Conservation (phyloP, 1,284 basidiomycete genomes). For the Moniliella sp. region DNA sequence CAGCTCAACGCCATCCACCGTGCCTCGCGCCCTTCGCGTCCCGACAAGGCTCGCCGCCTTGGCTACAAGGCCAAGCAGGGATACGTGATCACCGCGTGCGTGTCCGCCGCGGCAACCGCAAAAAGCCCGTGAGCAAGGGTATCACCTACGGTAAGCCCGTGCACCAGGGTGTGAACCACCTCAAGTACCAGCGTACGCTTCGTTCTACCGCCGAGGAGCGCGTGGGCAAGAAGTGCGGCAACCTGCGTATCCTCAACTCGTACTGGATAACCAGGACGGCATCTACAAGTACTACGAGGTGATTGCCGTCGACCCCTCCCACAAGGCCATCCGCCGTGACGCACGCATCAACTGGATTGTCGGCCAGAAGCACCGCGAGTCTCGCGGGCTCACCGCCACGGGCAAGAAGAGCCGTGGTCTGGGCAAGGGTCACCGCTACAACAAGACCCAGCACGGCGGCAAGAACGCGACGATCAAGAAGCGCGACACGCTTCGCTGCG, state of each 20-base stretch:
- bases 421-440: constrained; percentile 86
- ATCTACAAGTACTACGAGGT: constrained; percentile 99
- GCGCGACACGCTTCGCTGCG: constrained; percentile 67
- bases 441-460: constrained; percentile 51
- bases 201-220: constrained; percentile 91
- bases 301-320: constrained; percentile 80
- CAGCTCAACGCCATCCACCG: constrained; percentile 96
- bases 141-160: constrained; percentile 98
- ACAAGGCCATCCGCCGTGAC: constrained; percentile 79
- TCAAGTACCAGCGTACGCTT: constrained; percentile 89
- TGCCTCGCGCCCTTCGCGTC: constrained; percentile 86
- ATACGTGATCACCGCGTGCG: constrained; percentile 88
- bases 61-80: constrained; percentile 99
- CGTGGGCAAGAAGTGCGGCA: constrained; percentile 83
- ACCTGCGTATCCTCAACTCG: constrained; percentile 71
- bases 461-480: constrained; percentile 79
- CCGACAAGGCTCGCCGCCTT: constrained; percentile 92
- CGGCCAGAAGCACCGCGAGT: constrained; percentile 95
- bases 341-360: constrained; percentile 95
- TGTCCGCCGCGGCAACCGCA: constrained; percentile 93
- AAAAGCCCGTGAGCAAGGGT: constrained; percentile 94
- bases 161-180: constrained; percentile 95
- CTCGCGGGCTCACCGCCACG: constrained; percentile 82
- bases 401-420: constrained; percentile 55
- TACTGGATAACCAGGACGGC: constrained; percentile 99